These are phyloP conservation scores for Neoboletus subvelutipes DNA, from an alignment of 768 basidiomycete genomes.

Conservation along the genomic window DNA sequence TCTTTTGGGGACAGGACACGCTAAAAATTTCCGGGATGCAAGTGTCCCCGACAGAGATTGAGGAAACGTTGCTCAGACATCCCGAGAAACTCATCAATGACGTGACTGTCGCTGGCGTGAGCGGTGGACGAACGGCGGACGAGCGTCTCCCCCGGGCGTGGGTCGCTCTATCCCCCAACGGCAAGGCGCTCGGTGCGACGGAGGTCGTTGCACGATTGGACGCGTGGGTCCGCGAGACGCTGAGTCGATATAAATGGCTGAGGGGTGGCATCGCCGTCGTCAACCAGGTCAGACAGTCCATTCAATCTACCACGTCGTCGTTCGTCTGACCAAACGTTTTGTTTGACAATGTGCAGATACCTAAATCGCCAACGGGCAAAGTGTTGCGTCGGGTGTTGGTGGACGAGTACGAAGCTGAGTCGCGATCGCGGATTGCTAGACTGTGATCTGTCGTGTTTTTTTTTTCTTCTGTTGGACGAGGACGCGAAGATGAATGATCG, in stretches of 20 bases:
- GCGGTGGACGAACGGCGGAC: constrained; percentile 65
- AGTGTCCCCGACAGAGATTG: constrained; percentile 80
- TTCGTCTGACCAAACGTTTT: not conserved
- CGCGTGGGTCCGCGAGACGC: constrained; percentile 56
- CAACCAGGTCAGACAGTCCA: constrained; percentile 51
- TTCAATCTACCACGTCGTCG: not conserved
- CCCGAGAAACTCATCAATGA: constrained; percentile 63
- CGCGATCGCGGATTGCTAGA: constrained; percentile 21
- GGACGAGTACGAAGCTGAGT: constrained; percentile 49
- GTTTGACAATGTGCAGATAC: constrained; percentile 44
- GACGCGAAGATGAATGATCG: not conserved
- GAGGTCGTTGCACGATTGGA: constrained; percentile 49
- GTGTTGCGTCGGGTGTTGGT: constrained; percentile 60
- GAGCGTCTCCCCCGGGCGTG: constrained; percentile 79
- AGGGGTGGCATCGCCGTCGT: constrained; percentile 70
- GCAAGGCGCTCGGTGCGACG: constrained; percentile 46
- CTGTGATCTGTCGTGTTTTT: constrained; percentile 14
- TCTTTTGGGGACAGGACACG: constrained; percentile 54
- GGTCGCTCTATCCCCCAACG: constrained; percentile 62
- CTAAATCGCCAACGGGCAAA: constrained; percentile 75
- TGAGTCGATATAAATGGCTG: constrained; percentile 78
- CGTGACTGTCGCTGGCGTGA: constrained; percentile 71
- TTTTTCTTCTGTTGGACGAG: not conserved
- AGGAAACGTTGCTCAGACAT: constrained; percentile 59
- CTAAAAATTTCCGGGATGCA: constrained; percentile 79